These are phyloP conservation scores for Fusarium nodosum DNA, from an alignment of 2,329 filamentous ascomycete species.

Conservation along the genomic window DNA sequence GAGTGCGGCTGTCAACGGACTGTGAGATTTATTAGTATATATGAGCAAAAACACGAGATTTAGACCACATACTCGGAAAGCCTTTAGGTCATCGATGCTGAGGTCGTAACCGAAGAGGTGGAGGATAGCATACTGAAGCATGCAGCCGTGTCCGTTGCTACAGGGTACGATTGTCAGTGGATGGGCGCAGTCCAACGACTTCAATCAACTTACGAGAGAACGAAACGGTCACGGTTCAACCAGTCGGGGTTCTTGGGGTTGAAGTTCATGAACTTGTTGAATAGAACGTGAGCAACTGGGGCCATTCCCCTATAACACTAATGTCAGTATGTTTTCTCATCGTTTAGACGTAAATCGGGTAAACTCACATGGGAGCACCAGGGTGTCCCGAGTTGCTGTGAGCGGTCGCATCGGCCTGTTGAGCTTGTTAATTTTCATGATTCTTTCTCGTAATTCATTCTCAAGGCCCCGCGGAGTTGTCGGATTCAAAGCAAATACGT, in stretches of 20 bases:
- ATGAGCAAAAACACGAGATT: constrained; percentile 1
- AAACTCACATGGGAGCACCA: constrained; percentile 90
- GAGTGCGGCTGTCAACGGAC: constrained; percentile 79
- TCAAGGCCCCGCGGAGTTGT: constrained; percentile 3
- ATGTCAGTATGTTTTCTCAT: constrained; percentile 52
- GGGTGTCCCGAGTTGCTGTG: constrained; percentile 98
- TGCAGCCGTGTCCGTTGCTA: constrained; percentile 98
- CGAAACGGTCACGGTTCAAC: constrained; percentile 98
- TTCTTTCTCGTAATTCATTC: constrained; percentile 1
- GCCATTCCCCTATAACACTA: constrained; percentile 77
- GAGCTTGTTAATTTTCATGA: constrained; percentile 47
- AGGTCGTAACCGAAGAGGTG: constrained; percentile 95
- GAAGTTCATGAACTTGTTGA: constrained; percentile 99
- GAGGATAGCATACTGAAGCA: constrained; percentile 98
- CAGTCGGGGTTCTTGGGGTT: constrained; percentile 99
- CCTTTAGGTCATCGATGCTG: constrained; percentile 91
- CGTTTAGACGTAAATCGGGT: constrained; percentile 17
- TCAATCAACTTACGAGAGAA: constrained; percentile 86
- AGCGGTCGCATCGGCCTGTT: constrained; percentile 95
- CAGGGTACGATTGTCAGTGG: constrained; percentile 34
- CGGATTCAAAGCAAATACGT: neutral
- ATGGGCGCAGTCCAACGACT: neutral
- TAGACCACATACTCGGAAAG: constrained; percentile 85
- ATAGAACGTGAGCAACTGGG: constrained; percentile 94
- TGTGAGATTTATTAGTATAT: constrained; percentile 47